Base-by-base conservation (phyloP, 164 flowering plant species). In the Stephania yunnanensis region DNA sequence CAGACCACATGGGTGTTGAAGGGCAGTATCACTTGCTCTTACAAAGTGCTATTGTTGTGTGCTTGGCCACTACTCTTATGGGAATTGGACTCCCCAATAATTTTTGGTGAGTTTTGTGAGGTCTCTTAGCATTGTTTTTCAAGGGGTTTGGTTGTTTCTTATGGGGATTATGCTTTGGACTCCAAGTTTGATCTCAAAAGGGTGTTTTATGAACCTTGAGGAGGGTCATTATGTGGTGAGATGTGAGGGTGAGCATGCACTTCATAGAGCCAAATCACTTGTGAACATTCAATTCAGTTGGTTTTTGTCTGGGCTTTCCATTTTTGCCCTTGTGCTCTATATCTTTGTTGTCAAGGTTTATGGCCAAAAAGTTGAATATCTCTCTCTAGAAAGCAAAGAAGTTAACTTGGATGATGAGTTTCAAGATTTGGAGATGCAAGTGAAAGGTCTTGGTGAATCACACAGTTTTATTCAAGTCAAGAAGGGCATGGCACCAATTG, bases 81-180 rank as follows among this genome's bases (percentile, higher is more conserved):
- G 91, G 90, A 12, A 83, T 92, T 7, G 76, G 69, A 13, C 63
- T 74, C 12, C 87, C 87, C 0, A 79, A 75, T 17, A 92, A 89
- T 66, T 94, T 83, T 36, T 88, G 73, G 75, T 88, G 12, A 86
- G 92, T 72, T 92, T 88, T 74, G 84, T 90, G 5, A 85, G 97
- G 82, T 92, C 97, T 0, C 20, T 86, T 0, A 87, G 93, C 71
- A 87, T 94, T 25, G 0, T 85, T 3, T 88, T 86, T 72, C 96
- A 91, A 81, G 98, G 97, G 2, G 68, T 86, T 19, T 94, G 98
- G 97, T 76, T 91, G 10, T 84, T 87, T 46, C 69, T 88, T 58
- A 89, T 87, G 92, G 98, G 97, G 25, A 78, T 85, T 75, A 80
- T 85, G 88, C 85, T 94, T 19, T 94, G 93, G 93, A 91, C 89